Conservation (phyloP, 768 basidiomycete species). For the Royoungia palumana region DNA sequence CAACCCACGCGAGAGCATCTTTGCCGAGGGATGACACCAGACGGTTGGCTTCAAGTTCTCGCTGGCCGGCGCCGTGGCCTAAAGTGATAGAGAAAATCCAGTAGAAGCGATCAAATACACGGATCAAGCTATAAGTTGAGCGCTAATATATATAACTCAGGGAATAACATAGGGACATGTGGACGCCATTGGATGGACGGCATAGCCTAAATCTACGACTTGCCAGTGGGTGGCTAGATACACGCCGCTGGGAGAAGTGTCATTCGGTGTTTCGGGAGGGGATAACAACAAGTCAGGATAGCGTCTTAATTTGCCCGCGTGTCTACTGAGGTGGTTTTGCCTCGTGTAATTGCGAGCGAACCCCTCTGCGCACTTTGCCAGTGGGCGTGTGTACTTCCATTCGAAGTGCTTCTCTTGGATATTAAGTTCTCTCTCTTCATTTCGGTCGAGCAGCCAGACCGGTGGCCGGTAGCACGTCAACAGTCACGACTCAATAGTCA, state of each 20-base stretch:
- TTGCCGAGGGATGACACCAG: too few relatives aligned
- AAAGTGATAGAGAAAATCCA: too few relatives aligned
- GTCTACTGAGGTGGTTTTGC: slow-evolving; percentile 10
- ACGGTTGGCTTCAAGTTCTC: too few relatives aligned
- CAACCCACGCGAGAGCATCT: too few relatives aligned
- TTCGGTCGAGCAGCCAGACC: slow-evolving; percentile 13
- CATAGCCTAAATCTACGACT: not conserved
- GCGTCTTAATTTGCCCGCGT: not conserved
- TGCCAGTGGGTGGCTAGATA: not conserved
- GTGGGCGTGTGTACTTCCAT: slow-evolving; percentile 11
- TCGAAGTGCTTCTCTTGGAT: slow-evolving; percentile 25
- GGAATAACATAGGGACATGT: too few relatives aligned
- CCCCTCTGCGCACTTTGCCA: slow-evolving; percentile 14
- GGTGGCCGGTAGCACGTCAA: slow-evolving; percentile 20
- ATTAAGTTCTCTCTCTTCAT: slow-evolving; percentile 31
- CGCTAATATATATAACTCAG: too few relatives aligned
- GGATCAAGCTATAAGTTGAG: too few relatives aligned
- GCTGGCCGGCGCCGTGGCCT: too few relatives aligned
- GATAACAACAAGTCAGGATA: not conserved
- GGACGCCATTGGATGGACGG: too few relatives aligned
- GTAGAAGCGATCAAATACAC: too few relatives aligned
- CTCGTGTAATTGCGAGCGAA: slow-evolving; percentile 27
- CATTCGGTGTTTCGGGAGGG: not conserved
- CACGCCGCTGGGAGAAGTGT: not conserved
- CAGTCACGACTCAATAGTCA: too few relatives aligned